phyloP scores from a whole-genome alignment of 441 rosid genomes.

The Syzygium malaccense region DNA sequence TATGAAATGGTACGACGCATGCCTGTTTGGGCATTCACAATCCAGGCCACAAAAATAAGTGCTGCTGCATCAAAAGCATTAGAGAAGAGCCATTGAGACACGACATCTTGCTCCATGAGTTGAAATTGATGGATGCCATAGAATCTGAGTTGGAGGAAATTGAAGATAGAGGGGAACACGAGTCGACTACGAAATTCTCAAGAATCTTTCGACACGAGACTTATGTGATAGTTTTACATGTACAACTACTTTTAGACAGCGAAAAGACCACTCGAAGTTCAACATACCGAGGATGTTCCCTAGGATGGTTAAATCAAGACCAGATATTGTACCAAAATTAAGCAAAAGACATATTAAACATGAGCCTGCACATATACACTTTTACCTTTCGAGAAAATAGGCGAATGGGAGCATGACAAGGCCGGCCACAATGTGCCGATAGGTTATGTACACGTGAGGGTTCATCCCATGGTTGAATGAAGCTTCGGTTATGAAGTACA shows the following conservation, averaged over 20 bases:
- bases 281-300: not conserved
- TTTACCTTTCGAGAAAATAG: constrained; percentile 54
- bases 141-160: not conserved
- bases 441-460: constrained; percentile 60
- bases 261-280: not conserved
- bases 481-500: constrained; percentile 54
- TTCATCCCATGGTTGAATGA: constrained; percentile 62
- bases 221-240: not conserved
- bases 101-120: not conserved
- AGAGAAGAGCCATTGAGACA: not conserved
- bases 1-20: not conserved
- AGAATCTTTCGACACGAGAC: not conserved
- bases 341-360: not conserved
- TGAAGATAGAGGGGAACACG: not conserved
- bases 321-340: not conserved
- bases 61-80: not conserved
- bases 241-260: not conserved
- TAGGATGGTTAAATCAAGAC: not conserved
- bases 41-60: not conserved
- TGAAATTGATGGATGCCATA: not conserved
- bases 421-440: constrained; percentile 44
- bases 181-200: not conserved
- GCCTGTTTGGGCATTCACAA: not conserved
- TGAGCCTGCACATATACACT: not conserved
- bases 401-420: constrained; percentile 51